A percentile compares a stretch with the other conserved stretches of the same genome.
phyloP scores from a whole-genome alignment of 108 stramenopile species.

The Ochromonas danica region DNA sequence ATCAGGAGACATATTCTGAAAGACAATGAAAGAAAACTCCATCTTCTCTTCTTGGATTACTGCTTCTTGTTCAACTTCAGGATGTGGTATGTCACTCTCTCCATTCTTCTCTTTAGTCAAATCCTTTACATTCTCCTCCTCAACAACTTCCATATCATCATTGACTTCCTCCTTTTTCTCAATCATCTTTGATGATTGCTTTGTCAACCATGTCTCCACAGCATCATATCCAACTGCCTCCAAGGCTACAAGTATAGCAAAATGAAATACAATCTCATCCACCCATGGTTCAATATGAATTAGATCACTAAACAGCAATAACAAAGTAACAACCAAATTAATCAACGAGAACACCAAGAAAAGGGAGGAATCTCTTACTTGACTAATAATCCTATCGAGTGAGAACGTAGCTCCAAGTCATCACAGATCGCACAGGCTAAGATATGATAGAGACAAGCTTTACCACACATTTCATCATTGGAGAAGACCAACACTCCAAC shows the following conservation, averaged over 20 bases:
- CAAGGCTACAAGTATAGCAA: not conserved
- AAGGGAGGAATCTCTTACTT: too few relatives aligned
- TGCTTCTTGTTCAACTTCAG: too few relatives aligned
- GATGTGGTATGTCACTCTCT: too few relatives aligned
- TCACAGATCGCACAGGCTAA: not conserved
- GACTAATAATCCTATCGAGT: not conserved
- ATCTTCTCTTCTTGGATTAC: too few relatives aligned
- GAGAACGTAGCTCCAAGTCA: not conserved
- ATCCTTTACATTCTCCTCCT: too few relatives aligned
- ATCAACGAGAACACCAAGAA: not conserved
- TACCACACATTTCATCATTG: not conserved
- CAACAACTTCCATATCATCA: not conserved
- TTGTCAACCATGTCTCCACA: not conserved
- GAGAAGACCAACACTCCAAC: too few relatives aligned
- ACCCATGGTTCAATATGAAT: not conserved
- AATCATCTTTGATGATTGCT: not conserved
- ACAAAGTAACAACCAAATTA: not conserved
- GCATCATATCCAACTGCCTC: not conserved
- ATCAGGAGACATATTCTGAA: too few relatives aligned
- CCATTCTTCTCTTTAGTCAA: too few relatives aligned
- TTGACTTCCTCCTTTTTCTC: not conserved
- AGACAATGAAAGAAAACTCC: too few relatives aligned
- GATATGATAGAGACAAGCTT: not conserved
- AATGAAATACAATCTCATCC: not conserved
- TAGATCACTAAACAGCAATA: not conserved